Percentiles rank a stretch among this genome's conserved stretches.
Evolutionary conservation across 495 filamentous ascomycete species (phyloP).

Genomic region (Aspergillus nanangensis): DNA sequence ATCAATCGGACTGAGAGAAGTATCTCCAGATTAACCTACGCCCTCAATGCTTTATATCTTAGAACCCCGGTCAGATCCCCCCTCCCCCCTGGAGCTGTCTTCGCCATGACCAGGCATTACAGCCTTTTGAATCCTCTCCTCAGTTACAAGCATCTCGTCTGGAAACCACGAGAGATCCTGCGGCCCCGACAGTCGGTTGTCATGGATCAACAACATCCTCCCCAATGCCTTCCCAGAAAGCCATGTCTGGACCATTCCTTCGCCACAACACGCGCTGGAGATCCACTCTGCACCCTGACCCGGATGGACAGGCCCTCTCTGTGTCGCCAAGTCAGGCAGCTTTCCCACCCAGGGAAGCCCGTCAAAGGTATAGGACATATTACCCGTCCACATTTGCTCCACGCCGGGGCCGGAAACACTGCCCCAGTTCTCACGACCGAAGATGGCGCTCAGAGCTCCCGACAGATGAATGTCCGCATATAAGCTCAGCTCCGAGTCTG

Average conservation of each 20-base stretch:
- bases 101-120: too few species aligned
- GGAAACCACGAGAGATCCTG: conserved; percentile 37
- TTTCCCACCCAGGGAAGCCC: conserved; percentile 71
- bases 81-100: too few species aligned
- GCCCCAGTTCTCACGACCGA: conserved; percentile 31
- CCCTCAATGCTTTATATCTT: too few species aligned
- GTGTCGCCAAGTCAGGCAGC: conserved; percentile 42
- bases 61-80: too few species aligned
- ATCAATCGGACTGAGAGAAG: too few species aligned
- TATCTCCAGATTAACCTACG: too few species aligned
- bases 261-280: conserved; percentile 63
- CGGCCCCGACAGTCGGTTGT: conserved; percentile 12
- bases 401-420: conserved; percentile 39
- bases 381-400: conserved; percentile 70
- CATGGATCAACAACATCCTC: conserved; percentile 51
- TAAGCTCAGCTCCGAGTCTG: conserved; percentile 27
- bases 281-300: conserved; percentile 46
- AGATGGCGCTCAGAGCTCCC: conserved; percentile 21
- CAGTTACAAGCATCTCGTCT: conserved; percentile 39
- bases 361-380: conserved; percentile 76
- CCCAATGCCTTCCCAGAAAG: conserved; percentile 63
- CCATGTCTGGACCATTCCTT: conserved; percentile 79
- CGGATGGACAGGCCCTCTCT: conserved; percentile 20
- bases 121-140: conserved; percentile 26
- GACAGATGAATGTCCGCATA: conserved; percentile 30